Evolutionary conservation across 345 rosid genomes (phyloP), one percentile per base, ranked within the genome.

Genomic region (Salix suchowensis): DNA sequence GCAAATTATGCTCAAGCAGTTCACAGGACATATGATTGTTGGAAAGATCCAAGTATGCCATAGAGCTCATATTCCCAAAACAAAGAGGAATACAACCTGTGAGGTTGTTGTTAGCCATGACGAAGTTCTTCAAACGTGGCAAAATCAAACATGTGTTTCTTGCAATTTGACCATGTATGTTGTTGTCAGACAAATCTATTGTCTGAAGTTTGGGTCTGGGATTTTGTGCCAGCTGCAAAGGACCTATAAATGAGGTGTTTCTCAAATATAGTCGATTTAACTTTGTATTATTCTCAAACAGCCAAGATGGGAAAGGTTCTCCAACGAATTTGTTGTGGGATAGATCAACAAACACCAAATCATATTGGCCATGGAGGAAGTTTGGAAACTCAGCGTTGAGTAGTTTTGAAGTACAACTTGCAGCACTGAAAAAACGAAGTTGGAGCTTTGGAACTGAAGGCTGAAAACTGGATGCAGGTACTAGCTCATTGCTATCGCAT

Each of bases 51-150:
- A 82, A 67, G 8, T 0, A 0, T 0, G 0, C 1, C 7, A 78
- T 1, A 2, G 3, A 0, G 4, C 23, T 58, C 73, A 74, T 10
- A 39, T 60, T 42, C 21, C 80, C 82, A 0, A 80, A 11, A 1
- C 76, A 82, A 13, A 54, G 5, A 26, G 85, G 85, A 11, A 85
- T 73, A 15, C 44, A 19, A 30, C 82, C 84, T 61, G 32, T 11
- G 4, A 80, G 24, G 10, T 15, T 48, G 71, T 82, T 85, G 0
- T 1, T 4, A 8, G 74, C 75, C 70, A 85, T 21, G 28, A 11
- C 15, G 9, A 82, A 26, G 5, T 0, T 0, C 0, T 0, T 0
- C 13, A 85, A n/a, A 60, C 30, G 1, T 1, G 81, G 84, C 19
- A 76, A 65, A 0, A 16, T 13, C 9, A 65, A 65, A 34, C 77